These are phyloP conservation scores for Phytophthora pisi DNA, from an alignment of 352 stramenopile species.

Conservation along the genomic window DNA sequence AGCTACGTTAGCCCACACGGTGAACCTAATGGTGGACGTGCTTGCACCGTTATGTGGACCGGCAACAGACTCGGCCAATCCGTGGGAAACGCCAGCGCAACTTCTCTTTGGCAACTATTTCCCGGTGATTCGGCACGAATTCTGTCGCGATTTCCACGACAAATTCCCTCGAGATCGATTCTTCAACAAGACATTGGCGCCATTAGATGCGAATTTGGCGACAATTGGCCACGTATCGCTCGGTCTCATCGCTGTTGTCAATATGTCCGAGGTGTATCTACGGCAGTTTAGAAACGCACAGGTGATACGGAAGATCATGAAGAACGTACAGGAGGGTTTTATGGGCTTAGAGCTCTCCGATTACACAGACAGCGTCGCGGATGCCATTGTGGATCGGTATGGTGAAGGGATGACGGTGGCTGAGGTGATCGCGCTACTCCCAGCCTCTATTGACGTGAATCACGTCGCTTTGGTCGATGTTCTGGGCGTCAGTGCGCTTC, in stretches of 20 bases:
- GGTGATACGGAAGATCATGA: conserved; percentile 48
- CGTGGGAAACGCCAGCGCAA: conserved; percentile 25
- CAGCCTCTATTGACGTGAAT: conserved; percentile 23
- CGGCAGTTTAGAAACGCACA: conserved; percentile 39
- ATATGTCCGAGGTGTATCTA: conserved; percentile 38
- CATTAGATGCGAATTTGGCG: conserved; percentile 28
- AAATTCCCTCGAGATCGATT: conserved; percentile 29
- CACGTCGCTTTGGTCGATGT: conserved; percentile 41
- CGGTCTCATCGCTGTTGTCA: conserved; percentile 31
- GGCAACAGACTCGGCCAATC: not conserved
- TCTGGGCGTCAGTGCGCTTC: conserved; percentile 27
- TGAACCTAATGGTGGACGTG: conserved; percentile 45
- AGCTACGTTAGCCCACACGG: conserved; percentile 8
- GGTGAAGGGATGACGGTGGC: conserved; percentile 33
- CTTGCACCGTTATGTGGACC: conserved; percentile 36
- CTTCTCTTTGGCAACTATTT: conserved; percentile 34
- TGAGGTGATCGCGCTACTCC: conserved; percentile 30
- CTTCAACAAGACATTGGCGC: conserved; percentile 20
- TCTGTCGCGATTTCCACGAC: conserved; percentile 30
- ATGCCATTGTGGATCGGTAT: conserved; percentile 35
- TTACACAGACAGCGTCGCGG: conserved; percentile 33
- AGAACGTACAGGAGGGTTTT: conserved; percentile 43
- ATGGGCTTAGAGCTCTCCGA: conserved; percentile 18
- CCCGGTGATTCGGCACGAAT: conserved; percentile 29
- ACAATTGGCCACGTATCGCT: conserved; percentile 29